Base-by-base conservation (phyloP, 805 yeast genomes). In the Candida easanensis region DNA sequence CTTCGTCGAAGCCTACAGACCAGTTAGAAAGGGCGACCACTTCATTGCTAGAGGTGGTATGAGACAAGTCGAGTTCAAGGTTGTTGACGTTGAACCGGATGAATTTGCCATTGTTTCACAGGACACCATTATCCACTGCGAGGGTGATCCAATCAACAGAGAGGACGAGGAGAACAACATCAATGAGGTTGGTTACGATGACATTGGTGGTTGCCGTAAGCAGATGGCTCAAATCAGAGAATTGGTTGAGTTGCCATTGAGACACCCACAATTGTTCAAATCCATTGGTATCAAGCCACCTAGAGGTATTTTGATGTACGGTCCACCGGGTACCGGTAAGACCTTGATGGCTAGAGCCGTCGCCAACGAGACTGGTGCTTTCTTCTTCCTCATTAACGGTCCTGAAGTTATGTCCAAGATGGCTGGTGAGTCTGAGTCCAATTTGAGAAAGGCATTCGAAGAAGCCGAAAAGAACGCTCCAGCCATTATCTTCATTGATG, bases 241-340 rank as follows among this genome's bases (percentile, higher is more conserved):
- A 73, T 77, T 93, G 74, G 99, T 93, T 50, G 99, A 93, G 73
- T 78, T 93, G 67, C 99, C 99, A 20, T 77, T 93, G 60, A 86
- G 99, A 73, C 99, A 93, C 68, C 99, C 99, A 40, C 98, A 93
- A 70, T 78, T 93, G 59, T 93, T 93, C 77, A 93, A 93, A 73
- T 82, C 95, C 30, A 91, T 93, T 61, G 99, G 99, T 79, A 93
- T 93, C 65, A 93, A 93, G 68, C 99, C 99, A 33, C 99, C 99
- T 53, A 87, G 88, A 68, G 99, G 99, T 74, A 89, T 93, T 49
- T 78, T 93, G 62, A 87, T 88, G 96, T 93, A 86, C 66, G 99
- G 99, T 62, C 99, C 99, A 38, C 99, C 99, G 26, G 99, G 99
- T 80, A 93, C 99, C 14, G 99, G 99, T 86, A 93, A 93, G 71